Conservation (phyloP, 2,329 filamentous ascomycete species). For the Verticillium longisporum region DNA sequence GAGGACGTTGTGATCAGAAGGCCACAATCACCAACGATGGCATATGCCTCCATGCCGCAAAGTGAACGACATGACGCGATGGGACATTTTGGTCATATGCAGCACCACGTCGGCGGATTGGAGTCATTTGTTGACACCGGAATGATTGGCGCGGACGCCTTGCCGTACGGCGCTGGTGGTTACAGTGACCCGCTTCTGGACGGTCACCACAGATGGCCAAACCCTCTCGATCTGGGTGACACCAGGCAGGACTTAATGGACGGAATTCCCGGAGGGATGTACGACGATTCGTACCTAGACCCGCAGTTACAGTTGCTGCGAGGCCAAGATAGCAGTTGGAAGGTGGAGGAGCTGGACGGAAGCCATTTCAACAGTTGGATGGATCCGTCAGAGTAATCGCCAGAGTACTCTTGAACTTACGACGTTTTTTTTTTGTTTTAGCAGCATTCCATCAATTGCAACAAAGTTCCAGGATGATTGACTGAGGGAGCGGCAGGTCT, state of each 20-base stretch:
- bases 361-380: conserved; percentile 24
- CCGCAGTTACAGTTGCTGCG: conserved; percentile 18
- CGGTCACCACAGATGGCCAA: neutral
- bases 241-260: conserved; percentile 2
- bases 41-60: conserved; percentile 6
- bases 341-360: conserved; percentile 24
- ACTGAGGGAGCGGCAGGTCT: too few species aligned
- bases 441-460: too few species aligned
- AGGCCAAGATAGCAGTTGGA: conserved; percentile 26
- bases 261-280: conserved; percentile 8
- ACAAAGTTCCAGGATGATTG: too few species aligned
- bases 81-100: conserved; percentile 8
- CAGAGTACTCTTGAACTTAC: neutral
- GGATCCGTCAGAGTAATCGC: conserved; percentile 17
- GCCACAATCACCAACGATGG: conserved; percentile 23
- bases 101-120: conserved; percentile 10
- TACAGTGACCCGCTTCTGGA: conserved; percentile 1
- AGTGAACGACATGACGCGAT: conserved; percentile 10
- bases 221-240: neutral
- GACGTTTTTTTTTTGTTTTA: too few species aligned
- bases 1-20: conserved; percentile 24
- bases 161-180: conserved; percentile 2
- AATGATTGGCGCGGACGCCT: conserved; percentile 8
- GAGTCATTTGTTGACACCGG: conserved; percentile 13
- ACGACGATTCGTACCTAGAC: conserved; percentile 13